Evolutionary conservation across 176 grass and related monocot genomes (phyloP).

Genomic region (Rhipidocladum racemiflorum): DNA sequence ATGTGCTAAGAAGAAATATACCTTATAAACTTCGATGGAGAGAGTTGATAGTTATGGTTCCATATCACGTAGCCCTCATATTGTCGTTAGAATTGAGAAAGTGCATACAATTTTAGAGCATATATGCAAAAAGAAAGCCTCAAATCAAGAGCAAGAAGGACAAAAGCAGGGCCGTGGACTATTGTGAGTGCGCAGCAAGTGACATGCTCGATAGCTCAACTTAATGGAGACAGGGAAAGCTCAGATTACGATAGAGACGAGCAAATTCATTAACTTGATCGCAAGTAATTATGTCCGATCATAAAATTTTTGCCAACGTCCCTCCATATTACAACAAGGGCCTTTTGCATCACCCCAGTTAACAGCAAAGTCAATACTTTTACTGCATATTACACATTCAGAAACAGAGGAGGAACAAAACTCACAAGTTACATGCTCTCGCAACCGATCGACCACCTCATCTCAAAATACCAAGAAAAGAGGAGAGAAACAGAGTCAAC

Average conservation of each 20-base stretch:
- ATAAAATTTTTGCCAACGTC: not conserved
- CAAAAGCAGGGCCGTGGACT: not conserved
- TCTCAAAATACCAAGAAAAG: conserved; percentile 23
- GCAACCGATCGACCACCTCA: conserved; percentile 5
- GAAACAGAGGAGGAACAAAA: conserved; percentile 23
- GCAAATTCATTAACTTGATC: conserved; percentile 12
- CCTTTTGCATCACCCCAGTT: conserved; percentile 12
- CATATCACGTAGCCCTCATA: not conserved
- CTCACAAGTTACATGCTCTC: conserved; percentile 3
- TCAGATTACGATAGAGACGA: conserved; percentile 10
- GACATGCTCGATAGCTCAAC: conserved; percentile 32
- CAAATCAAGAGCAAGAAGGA: not conserved
- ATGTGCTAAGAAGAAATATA: too few relatives aligned
- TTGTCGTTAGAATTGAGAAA: not conserved
- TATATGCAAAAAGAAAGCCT: not conserved
- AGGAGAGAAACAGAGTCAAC: conserved; percentile 13
- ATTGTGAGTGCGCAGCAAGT: conserved; percentile 20
- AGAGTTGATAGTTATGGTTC: not conserved
- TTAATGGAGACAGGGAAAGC: conserved; percentile 31
- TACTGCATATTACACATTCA: not conserved
- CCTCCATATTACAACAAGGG: conserved; percentile 25
- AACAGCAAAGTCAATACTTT: conserved; percentile 18
- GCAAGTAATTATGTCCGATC: not conserved
- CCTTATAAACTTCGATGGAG: too few relatives aligned
- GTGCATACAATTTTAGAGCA: not conserved